These are phyloP conservation scores for Claviceps sp. DNA, from an alignment of 2,329 filamentous ascomycete genomes.

Conservation along the genomic window DNA sequence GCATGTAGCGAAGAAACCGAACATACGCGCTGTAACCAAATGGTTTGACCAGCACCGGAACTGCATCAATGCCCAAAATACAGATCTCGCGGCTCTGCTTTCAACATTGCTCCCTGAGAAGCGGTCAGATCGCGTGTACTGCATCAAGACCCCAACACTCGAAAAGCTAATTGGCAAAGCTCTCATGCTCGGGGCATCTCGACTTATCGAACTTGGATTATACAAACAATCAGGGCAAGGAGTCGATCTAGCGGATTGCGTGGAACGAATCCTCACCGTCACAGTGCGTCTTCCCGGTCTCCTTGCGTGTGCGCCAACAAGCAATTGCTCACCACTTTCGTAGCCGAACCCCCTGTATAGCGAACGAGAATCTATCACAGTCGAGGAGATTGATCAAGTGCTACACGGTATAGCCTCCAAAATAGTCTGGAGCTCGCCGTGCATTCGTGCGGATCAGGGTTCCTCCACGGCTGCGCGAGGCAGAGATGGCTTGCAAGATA, in stretches of 20 bases:
- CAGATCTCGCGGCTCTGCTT: conserved; percentile 50
- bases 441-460: conserved; percentile 30
- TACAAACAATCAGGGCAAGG: conserved; percentile 46
- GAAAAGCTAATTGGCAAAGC: conserved; percentile 54
- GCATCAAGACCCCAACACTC: conserved; percentile 47
- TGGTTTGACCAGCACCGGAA: conserved; percentile 60
- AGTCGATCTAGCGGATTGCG: conserved; percentile 57
- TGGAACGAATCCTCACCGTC: conserved; percentile 48
- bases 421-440: conserved; percentile 57
- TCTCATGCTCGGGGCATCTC: conserved; percentile 49
- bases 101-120: conserved; percentile 65
- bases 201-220: conserved; percentile 45
- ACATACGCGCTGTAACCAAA: conserved; percentile 28
- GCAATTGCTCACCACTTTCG: background rate
- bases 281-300: conserved; percentile 32
- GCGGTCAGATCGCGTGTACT: conserved; percentile 66
- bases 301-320: background rate
- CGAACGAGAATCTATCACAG: conserved; percentile 33
- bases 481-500: conserved; percentile 33
- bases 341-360: conserved; percentile 30
- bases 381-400: conserved; percentile 58
- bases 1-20: conserved; percentile 19
- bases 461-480: conserved; percentile 11
- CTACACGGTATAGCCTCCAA: conserved; percentile 54
- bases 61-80: conserved; percentile 41